These are phyloP conservation scores for Leccinum arenicola DNA, from an alignment of 768 basidiomycete genomes.

Conservation along the genomic window DNA sequence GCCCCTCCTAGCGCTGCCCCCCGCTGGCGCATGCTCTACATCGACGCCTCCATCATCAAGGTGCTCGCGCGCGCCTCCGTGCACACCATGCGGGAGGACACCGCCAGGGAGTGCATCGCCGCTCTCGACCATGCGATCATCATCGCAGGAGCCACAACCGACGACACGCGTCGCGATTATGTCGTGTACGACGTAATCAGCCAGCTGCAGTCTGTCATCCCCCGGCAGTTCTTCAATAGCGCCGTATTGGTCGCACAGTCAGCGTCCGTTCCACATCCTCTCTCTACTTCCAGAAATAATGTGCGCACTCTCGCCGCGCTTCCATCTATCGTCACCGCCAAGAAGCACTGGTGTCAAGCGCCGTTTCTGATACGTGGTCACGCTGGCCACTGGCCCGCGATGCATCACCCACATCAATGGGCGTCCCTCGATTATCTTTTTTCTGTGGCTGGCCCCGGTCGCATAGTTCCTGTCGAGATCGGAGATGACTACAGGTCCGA, in stretches of 20 bases:
- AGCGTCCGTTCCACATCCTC: not conserved
- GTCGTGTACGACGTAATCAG: constrained; percentile 62
- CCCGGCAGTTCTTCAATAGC: constrained; percentile 3
- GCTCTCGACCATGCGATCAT: constrained; percentile 57
- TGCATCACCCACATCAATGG: constrained; percentile 65
- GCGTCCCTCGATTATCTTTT: constrained; percentile 64
- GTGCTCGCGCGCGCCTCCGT: constrained; percentile 38
- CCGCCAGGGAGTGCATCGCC: constrained; percentile 46
- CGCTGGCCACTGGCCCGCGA: constrained; percentile 75
- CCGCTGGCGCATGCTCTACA: constrained; percentile 70
- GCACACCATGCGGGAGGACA: constrained; percentile 13
- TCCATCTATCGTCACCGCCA: constrained; percentile 61
- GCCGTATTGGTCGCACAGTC: constrained; percentile 8
- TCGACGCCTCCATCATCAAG: constrained; percentile 67
- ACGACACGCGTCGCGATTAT: constrained; percentile 44
- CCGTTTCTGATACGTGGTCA: constrained; percentile 78
- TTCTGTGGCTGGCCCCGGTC: constrained; percentile 68
- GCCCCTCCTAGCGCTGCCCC: constrained; percentile 28
- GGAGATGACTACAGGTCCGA: constrained; percentile 78
- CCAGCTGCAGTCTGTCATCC: constrained; percentile 48
- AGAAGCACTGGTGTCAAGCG: constrained; percentile 34
- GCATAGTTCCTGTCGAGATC: constrained; percentile 88
- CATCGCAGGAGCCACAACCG: constrained; percentile 54
- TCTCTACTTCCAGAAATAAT: constrained; percentile 16
- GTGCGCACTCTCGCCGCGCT: constrained; percentile 44